Base-by-base conservation (phyloP, 2,329 filamentous ascomycete genomes). In the Penicillium thymicola region DNA sequence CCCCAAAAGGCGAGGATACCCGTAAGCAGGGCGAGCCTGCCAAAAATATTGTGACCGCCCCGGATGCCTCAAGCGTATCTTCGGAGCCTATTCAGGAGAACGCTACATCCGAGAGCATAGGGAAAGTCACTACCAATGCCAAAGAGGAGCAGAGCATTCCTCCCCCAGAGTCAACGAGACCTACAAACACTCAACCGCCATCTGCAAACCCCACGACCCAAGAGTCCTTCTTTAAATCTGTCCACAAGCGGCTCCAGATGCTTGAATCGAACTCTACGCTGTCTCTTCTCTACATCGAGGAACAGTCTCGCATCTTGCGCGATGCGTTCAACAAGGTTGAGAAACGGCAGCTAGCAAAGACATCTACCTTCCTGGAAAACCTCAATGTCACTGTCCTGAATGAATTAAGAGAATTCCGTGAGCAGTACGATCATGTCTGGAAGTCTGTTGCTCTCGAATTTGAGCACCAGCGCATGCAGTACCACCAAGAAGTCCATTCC, bases 201-300 rank as follows among this genome's bases (percentile, higher is more conserved):
- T 74, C 82, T 2, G 75, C 88, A 1, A 84, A 86, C 0, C 92
- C 93, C 2, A 92, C 92, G 0, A 94, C 95, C 1, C 94, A 99
- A 73, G 94, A 99, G 71, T 94, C 90, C 2, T 97, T 99, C 75
- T 99, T 97, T 82, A 97, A 97, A 72, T 90, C 92, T 4, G 88
- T 97, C 9, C 91, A 92, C 61, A 97, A 97, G 74, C 89, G 94
- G 1, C 82, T 99, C 5, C 90, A 93, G 62, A 87, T 92, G 65
- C 85, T 97, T 8, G 94, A 99, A 73, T 85, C 90, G 16, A 99
- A 97, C 71, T 91, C 92, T 11, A 96, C 93, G 0, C 81, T 97
- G 11, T 96, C 92, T 0, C 79, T 97, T 9, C 90, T 96, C 67
- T 99, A 99, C 69, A 96, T 99, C 58, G 93, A 97, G 76, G 92